A percentile compares a stretch with the other conserved stretches of the same genome.
Evolutionary conservation across 2,329 filamentous ascomycete species (phyloP).

Genomic region (Aspergillus tanneri): DNA sequence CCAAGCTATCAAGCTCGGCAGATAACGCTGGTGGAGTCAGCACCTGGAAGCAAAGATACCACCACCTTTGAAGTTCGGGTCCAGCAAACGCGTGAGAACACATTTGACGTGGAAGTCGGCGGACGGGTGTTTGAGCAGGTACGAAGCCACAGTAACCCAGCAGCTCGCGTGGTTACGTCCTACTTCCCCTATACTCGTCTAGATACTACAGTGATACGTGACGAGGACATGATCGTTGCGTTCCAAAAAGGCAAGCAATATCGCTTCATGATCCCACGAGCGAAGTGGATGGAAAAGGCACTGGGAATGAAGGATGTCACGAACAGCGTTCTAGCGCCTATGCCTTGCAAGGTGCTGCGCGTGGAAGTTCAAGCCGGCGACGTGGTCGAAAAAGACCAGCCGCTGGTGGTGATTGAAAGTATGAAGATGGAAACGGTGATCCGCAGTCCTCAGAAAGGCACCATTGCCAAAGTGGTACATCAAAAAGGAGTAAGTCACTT

Average conservation of each 20-base stretch:
- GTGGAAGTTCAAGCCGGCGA: slow-evolving; percentile 85
- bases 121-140: slow-evolving; percentile 43
- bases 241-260: slow-evolving; percentile 69
- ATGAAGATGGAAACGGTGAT: slow-evolving; percentile 92
- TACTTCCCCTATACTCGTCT: slow-evolving; percentile 82
- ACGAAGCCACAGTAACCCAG: slow-evolving; percentile 48
- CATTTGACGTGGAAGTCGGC: slow-evolving; percentile 52
- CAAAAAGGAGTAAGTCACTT: slow-evolving; percentile 65
- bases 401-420: slow-evolving; percentile 85
- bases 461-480: slow-evolving; percentile 71
- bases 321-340: slow-evolving; percentile 85
- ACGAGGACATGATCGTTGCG: slow-evolving; percentile 59
- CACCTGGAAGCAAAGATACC: slow-evolving; percentile 42
- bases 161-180: slow-evolving; percentile 59
- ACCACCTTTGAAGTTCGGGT: slow-evolving; percentile 50
- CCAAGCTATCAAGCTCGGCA: slow-evolving; percentile 64
- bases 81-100: slow-evolving; percentile 49
- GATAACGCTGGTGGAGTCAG: slow-evolving; percentile 54
- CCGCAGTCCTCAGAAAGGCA: slow-evolving; percentile 69
- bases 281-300: slow-evolving; percentile 83
- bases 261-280: slow-evolving; percentile 56
- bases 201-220: slow-evolving; percentile 69
- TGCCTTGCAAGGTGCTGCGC: slow-evolving; percentile 94
- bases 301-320: slow-evolving; percentile 76
- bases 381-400: slow-evolving; percentile 77